phyloP scores from a whole-genome alignment of 2,329 filamentous ascomycete species.

The Periconia macrospinosa region DNA sequence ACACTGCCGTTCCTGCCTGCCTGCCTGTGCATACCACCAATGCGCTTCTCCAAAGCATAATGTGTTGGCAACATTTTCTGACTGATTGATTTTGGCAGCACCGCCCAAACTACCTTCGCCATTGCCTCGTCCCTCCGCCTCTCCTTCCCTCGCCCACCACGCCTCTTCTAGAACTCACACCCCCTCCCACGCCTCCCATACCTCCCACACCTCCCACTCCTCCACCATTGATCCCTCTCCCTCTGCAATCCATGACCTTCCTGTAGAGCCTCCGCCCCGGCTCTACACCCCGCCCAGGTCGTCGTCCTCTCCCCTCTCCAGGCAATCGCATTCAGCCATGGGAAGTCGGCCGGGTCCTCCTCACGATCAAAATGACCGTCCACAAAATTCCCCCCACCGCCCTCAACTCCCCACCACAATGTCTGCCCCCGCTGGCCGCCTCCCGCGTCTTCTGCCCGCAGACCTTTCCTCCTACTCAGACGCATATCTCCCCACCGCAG shows the following conservation, averaged over 20 bases:
- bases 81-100: constrained; percentile 35
- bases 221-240: constrained; percentile 24
- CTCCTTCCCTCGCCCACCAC: constrained; percentile 55
- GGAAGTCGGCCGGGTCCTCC: constrained; percentile 39
- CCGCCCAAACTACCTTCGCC: constrained; percentile 21
- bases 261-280: constrained; percentile 55
- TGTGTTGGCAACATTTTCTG: constrained; percentile 11
- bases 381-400: constrained; percentile 19
- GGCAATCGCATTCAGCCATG: constrained; percentile 31
- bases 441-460: constrained; percentile 61
- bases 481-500: constrained; percentile 58
- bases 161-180: constrained; percentile 58
- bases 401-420: constrained; percentile 47
- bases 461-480: constrained; percentile 70
- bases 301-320: constrained; percentile 42
- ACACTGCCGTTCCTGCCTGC: not conserved
- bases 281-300: constrained; percentile 60
- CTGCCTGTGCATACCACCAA: constrained; percentile 16
- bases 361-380: constrained; percentile 25
- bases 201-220: not conserved
- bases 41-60: constrained; percentile 21
- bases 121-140: constrained; percentile 43
- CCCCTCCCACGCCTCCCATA: constrained; percentile 44
- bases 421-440: constrained; percentile 48
- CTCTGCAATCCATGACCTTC: constrained; percentile 53